phyloP scores from a whole-genome alignment of 2,329 filamentous ascomycete species.

The Cryoendolithus antarcticus region DNA sequence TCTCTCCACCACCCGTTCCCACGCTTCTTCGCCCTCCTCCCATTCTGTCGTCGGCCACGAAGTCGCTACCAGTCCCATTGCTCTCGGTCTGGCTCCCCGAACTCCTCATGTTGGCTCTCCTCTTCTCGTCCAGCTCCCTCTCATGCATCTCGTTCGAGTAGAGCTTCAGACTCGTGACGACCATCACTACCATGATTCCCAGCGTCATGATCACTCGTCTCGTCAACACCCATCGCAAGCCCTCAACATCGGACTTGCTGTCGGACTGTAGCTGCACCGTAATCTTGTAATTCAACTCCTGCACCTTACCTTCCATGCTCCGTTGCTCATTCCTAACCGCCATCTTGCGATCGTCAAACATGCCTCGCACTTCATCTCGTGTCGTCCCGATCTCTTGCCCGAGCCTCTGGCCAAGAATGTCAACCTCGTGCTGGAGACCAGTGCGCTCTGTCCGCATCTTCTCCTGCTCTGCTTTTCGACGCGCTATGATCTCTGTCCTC shows the following conservation, averaged over 20 bases:
- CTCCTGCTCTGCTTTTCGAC: conserved; percentile 64
- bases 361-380: conserved; percentile 83
- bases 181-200: conserved; percentile 33
- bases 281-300: conserved; percentile 94
- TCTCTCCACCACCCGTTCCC: conserved; percentile 13
- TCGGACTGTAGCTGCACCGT: conserved; percentile 82
- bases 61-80: conserved; percentile 3
- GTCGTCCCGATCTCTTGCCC: conserved; percentile 71
- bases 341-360: conserved; percentile 96
- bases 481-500: conserved; percentile 71
- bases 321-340: conserved; percentile 78
- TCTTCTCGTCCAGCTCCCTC: conserved; percentile 28
- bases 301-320: conserved; percentile 67
- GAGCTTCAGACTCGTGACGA: conserved; percentile 30
- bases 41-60: conserved; percentile 5
- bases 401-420: conserved; percentile 74
- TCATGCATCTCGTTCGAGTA: conserved; percentile 28
- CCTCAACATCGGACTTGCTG: conserved; percentile 82
- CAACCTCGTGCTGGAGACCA: conserved; percentile 85
- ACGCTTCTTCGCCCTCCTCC: conserved; percentile 2
- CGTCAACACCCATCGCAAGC: conserved; percentile 72
- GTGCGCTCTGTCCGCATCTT: conserved; percentile 71
- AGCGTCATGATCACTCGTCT: conserved; percentile 51
- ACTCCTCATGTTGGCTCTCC: conserved; percentile 17
- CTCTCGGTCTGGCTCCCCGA: conserved; percentile 16